Percentiles rank a stretch among this genome's conserved stretches.
Evolutionary conservation across 2,329 filamentous ascomycete species (phyloP).

Genomic region (Aspergillus pseudonomiae): DNA sequence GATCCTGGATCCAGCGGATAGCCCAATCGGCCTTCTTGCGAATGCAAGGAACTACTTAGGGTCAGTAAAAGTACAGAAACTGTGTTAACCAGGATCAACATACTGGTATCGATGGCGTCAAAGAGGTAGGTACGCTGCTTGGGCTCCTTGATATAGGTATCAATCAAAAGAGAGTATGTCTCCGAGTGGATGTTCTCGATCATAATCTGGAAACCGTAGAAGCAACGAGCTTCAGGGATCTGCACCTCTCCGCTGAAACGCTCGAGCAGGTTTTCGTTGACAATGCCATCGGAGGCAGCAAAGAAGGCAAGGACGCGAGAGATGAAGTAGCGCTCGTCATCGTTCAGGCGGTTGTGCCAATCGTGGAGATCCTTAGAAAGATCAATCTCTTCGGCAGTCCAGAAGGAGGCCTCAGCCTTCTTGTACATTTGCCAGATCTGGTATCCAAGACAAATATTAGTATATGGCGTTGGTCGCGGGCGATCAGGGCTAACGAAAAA

Average conservation of each 20-base stretch:
- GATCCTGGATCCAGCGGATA: conserved; percentile 89
- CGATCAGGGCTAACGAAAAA: conserved; percentile 17
- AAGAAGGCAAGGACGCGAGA: conserved; percentile 99
- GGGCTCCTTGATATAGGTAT: conserved; percentile 98
- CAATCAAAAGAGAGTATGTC: conserved; percentile 98
- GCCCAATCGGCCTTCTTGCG: conserved; percentile 99
- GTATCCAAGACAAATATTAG: conserved; percentile 51
- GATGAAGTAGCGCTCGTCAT: conserved; percentile 97
- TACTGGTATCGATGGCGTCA: conserved; percentile 97
- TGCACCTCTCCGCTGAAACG: conserved; percentile 97
- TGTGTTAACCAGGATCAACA: conserved; percentile 37
- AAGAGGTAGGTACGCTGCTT: conserved; percentile 93
- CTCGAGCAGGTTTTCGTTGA: conserved; percentile 99
- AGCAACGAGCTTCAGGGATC: conserved; percentile 96
- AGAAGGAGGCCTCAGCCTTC: conserved; percentile 99
- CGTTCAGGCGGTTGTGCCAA: conserved; percentile 97
- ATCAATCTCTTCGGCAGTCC: conserved; percentile 99
- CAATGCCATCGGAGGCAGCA: conserved; percentile 96
- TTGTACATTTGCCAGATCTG: conserved; percentile 99
- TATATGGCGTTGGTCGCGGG: conserved; percentile 12
- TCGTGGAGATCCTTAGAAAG: conserved; percentile 98
- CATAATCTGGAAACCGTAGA: conserved; percentile 99
- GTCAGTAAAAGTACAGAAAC: background rate
- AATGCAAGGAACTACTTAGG: conserved; percentile 78
- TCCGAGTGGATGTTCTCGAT: conserved; percentile 99